These are phyloP conservation scores for Aspergillus tanneri DNA, from an alignment of 2,329 filamentous ascomycete genomes.

Conservation along the genomic window DNA sequence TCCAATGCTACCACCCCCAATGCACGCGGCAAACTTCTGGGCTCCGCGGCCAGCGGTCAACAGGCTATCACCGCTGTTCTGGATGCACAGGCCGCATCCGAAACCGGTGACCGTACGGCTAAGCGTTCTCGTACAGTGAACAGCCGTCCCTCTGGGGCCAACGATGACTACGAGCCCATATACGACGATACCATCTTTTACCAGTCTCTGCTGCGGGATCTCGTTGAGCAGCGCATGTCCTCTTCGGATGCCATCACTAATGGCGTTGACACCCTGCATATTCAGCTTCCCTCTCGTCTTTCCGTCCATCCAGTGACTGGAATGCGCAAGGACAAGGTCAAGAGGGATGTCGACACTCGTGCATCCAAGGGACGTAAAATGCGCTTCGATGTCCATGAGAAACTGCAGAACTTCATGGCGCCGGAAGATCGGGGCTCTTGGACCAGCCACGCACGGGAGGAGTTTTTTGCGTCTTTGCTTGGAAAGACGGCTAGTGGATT, in stretches of 20 bases:
- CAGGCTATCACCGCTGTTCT: constrained; percentile 52
- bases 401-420: constrained; percentile 97
- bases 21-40: constrained; percentile 60
- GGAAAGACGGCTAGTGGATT: constrained; percentile 63
- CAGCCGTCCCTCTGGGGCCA: constrained; percentile 11
- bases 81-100: constrained; percentile 46
- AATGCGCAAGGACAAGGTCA: constrained; percentile 62
- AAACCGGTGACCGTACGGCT: constrained; percentile 33
- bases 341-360: constrained; percentile 84
- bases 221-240: constrained; percentile 82
- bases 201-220: constrained; percentile 84
- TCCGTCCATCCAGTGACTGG: constrained; percentile 42
- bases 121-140: constrained; percentile 32
- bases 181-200: constrained; percentile 98
- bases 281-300: constrained; percentile 36
- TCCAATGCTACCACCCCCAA: constrained; percentile 52
- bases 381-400: constrained; percentile 92
- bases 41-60: constrained; percentile 49
- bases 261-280: constrained; percentile 42
- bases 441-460: constrained; percentile 75
- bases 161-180: constrained; percentile 52
- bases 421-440: constrained; percentile 78
- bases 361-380: constrained; percentile 94
- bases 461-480: constrained; percentile 72
- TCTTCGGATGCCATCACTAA: constrained; percentile 54